Base-by-base conservation (phyloP, 1,284 basidiomycete genomes). In the Boletus albobrunnescens region DNA sequence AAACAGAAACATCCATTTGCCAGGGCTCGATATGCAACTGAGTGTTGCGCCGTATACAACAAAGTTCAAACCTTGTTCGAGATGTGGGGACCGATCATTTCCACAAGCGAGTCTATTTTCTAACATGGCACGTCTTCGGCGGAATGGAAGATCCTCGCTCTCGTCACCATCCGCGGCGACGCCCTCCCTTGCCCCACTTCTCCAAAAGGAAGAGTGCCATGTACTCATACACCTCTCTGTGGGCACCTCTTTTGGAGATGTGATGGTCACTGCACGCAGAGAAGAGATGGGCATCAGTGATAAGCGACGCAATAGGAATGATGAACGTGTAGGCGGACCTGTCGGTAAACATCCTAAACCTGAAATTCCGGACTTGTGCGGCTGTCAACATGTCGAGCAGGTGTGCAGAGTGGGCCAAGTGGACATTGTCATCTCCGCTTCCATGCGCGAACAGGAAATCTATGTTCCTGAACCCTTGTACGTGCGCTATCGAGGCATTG, bases 281-380 rank as follows among this genome's bases (percentile, higher is more conserved):
- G 35, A n/a, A 30, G n/a, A n/a, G n/a, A n/a, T n/a, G n/a, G n/a
- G n/a, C n/a, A 53, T 53, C 44, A 52, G 38, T 17, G 30, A 49
- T 40, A 22, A 37, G 44, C 48, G 51, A 54, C n/a, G 20, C 36
- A 43, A 26, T 10, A 13, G 24, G 49, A 8, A n/a, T n/a, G n/a
- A n/a, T n/a, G 16, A 43, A 32, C 31, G 26, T 40, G 52, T 22
- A 23, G 68, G 77, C 53, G 54, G 54, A 88, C 86, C 89, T 92
- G 67, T 99, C 95, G 22, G 92, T 92, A 69, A 98, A 99, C 88
- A 96, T 91, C 61, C 94, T 79, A 69, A 97, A 96, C 58, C 85
- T 75, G 71, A 87, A 98, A 32, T 80, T 80, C 52, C 88, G 75
- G 28, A 97, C 79, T 46, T 83, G 72, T 16, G 75, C 79, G 57